A percentile compares a stretch with the other conserved stretches of the same genome.
These are phyloP conservation scores for Trichaptum fuscoviolaceum DNA, from an alignment of 768 basidiomycete genomes.

Conservation along the genomic window DNA sequence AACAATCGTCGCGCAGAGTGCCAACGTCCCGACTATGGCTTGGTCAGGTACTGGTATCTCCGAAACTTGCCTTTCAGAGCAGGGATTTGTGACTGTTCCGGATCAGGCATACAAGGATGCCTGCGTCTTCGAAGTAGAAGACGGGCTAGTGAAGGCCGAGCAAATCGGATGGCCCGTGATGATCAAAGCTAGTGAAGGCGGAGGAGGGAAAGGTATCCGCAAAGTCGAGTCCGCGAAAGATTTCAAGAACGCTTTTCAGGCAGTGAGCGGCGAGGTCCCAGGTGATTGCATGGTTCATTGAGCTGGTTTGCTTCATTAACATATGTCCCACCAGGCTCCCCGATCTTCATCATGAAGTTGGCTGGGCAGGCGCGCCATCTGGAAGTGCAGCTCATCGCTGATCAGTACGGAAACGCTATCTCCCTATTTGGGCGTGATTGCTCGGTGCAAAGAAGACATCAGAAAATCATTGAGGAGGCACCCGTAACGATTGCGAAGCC, in stretches of 20 bases:
- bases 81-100: conserved; percentile 91
- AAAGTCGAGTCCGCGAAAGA: conserved; percentile 83
- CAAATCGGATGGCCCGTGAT: conserved; percentile 95
- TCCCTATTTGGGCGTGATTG: conserved; percentile 99
- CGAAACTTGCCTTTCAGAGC: conserved; percentile 76
- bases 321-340: conserved; percentile 60
- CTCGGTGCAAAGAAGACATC: conserved; percentile 97
- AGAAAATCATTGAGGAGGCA: conserved; percentile 99
- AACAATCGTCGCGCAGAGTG: conserved; percentile 97
- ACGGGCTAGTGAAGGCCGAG: conserved; percentile 79
- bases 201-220: conserved; percentile 97
- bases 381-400: conserved; percentile 96
- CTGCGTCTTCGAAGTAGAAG: conserved; percentile 83
- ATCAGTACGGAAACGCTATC: conserved; percentile 99
- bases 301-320: conserved; percentile 6
- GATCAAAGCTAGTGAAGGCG: conserved; percentile 99
- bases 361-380: conserved; percentile 96
- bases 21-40: conserved; percentile 95
- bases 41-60: conserved; percentile 97
- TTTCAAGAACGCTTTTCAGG: conserved; percentile 93
- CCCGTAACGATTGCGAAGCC: conserved; percentile 95
- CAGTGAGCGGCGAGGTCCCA: conserved; percentile 94
- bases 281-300: conserved; percentile 40
- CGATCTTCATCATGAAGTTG: conserved; percentile 99
- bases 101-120: conserved; percentile 85